phyloP scores from a whole-genome alignment of 192 early-diverging fungal species.

The Umbelopsis sp. region DNA sequence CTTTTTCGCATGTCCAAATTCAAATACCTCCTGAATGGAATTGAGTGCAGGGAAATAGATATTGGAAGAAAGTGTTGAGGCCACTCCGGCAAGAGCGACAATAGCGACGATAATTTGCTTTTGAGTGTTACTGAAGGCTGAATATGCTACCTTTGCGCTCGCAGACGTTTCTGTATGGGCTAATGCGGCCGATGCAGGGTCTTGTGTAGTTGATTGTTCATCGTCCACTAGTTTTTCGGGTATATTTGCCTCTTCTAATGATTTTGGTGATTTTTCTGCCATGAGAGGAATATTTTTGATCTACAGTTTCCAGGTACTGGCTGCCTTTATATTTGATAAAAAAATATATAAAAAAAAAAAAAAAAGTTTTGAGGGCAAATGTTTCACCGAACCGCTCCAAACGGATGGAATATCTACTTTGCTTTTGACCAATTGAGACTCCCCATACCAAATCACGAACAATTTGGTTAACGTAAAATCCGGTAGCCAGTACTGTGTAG shows the following conservation, averaged over 20 bases:
- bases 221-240: not conserved
- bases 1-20: too few species aligned
- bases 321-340: too few species aligned
- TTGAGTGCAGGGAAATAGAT: conserved; percentile 32
- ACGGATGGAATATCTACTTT: too few species aligned
- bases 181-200: not conserved
- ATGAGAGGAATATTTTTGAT: not conserved
- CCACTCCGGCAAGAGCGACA: conserved; percentile 35
- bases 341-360: too few species aligned
- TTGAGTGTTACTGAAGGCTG: conserved; percentile 10
- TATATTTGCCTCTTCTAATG: not conserved
- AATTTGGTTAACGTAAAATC: too few species aligned
- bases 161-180: not conserved
- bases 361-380: too few species aligned
- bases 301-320: not conserved
- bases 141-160: not conserved
- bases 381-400: too few species aligned
- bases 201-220: not conserved
- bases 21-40: conserved; percentile 16
- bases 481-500: too few species aligned
- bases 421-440: too few species aligned
- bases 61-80: conserved; percentile 27
- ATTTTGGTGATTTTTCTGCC: not conserved
- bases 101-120: conserved; percentile 37
- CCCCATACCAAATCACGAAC: too few species aligned